These are phyloP conservation scores for Paecilomyces variotii DNA, from an alignment of 2,329 filamentous ascomycete genomes.

Conservation along the genomic window DNA sequence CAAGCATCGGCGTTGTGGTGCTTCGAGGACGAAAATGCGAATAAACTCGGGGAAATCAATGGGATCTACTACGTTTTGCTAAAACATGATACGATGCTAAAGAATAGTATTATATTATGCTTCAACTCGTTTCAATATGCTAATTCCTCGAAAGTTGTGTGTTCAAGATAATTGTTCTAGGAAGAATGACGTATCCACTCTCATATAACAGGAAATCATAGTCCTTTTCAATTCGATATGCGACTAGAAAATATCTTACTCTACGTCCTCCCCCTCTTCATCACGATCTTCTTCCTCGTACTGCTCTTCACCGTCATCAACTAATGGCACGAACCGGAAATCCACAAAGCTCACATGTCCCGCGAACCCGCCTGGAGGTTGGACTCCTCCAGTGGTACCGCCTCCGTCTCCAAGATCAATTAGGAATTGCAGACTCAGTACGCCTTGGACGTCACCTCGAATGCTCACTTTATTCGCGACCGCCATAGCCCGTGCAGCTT, in stretches of 20 bases:
- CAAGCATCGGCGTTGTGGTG: background rate
- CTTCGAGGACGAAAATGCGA: background rate
- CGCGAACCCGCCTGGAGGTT: conserved; percentile 10
- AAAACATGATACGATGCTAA: background rate
- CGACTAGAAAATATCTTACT: background rate
- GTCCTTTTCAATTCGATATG: background rate
- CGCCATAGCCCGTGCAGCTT: conserved; percentile 85
- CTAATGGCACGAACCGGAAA: conserved; percentile 39
- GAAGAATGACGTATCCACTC: no score
- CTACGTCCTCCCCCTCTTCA: background rate
- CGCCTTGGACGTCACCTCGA: conserved; percentile 77
- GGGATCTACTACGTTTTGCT: no score
- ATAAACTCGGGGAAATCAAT: background rate
- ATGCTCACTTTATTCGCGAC: conserved; percentile 88
- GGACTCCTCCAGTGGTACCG: conserved; percentile 10
- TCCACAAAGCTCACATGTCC: conserved; percentile 39
- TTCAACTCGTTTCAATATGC: background rate
- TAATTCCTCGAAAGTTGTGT: background rate
- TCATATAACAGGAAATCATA: background rate
- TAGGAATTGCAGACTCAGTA: conserved; percentile 93
- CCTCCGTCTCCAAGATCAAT: conserved; percentile 63
- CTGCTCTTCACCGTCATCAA: conserved; percentile 33
- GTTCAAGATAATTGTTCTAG: no score
- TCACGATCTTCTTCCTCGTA: conserved; percentile 9
- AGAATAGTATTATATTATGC: background rate